A percentile compares a stretch with the other conserved stretches of the same genome.
Conservation (phyloP, 257 asterid species). For the Petunia axillaris region DNA sequence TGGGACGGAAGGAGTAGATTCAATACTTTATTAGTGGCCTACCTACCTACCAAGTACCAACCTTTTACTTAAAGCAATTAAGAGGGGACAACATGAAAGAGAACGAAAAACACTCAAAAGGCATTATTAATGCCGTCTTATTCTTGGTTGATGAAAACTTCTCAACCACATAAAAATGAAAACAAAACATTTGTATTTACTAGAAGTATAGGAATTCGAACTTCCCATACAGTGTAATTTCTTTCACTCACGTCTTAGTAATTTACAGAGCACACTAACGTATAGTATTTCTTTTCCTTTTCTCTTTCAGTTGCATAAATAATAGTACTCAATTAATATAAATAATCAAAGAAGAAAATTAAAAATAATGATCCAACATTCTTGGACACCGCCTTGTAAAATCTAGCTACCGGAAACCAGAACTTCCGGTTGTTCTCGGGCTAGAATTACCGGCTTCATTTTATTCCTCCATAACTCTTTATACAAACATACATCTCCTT, state of each 20-base stretch:
- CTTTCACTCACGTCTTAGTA: neutral
- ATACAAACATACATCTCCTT: conserved; percentile 32
- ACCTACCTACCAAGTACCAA: too few species aligned
- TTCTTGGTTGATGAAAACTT: neutral
- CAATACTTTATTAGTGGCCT: too few species aligned
- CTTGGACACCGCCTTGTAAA: neutral
- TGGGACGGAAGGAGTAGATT: too few species aligned
- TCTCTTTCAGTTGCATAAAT: too few species aligned
- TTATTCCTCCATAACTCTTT: conserved; percentile 44
- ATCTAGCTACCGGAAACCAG: conserved; percentile 27
- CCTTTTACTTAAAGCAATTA: too few species aligned
- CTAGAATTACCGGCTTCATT: conserved; percentile 45
- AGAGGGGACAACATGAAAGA: neutral
- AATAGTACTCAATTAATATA: too few species aligned
- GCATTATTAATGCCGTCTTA: neutral
- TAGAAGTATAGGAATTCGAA: neutral
- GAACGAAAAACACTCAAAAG: neutral
- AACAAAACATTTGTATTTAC: neutral
- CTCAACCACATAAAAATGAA: neutral
- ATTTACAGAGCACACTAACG: neutral
- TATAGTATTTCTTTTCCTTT: neutral
- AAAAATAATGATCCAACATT: neutral
- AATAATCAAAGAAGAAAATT: too few species aligned
- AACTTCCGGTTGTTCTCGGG: neutral
- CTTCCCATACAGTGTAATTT: neutral